Evolutionary conservation across 2,329 filamentous ascomycete species (phyloP).

Genomic region (Neofusicoccum parvum): DNA sequence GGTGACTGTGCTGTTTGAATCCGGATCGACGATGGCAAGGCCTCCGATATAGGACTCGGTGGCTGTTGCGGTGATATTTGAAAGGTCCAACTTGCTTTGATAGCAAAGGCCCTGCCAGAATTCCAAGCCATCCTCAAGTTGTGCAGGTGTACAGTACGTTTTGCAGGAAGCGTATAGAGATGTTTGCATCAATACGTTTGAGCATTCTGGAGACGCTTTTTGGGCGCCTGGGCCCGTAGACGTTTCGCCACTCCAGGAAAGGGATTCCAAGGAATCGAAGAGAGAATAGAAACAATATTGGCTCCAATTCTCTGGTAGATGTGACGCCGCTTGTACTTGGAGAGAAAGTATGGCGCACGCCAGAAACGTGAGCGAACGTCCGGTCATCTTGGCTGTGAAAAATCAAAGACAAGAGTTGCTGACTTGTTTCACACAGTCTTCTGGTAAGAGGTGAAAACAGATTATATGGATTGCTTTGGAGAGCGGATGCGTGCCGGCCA

Average conservation of each 20-base stretch:
- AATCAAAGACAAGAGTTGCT: no score
- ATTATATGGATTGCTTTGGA: no score
- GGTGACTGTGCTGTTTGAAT: background rate
- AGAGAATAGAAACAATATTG: slow-evolving; percentile 3
- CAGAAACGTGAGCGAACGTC: no score
- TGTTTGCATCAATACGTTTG: background rate
- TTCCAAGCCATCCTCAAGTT: background rate
- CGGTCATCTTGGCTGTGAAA: no score
- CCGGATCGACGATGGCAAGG: background rate
- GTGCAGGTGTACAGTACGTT: background rate
- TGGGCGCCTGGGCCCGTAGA: background rate
- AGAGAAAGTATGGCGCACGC: background rate
- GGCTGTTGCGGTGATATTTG: background rate
- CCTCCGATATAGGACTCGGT: background rate
- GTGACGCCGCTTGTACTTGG: background rate
- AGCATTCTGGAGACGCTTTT: background rate
- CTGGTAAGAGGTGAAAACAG: no score
- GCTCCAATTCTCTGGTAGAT: background rate
- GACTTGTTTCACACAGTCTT: no score
- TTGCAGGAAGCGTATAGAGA: slow-evolving; percentile 5
- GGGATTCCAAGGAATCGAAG: background rate
- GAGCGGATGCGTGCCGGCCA: no score
- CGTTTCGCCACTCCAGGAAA: background rate
- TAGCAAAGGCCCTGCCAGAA: slow-evolving; percentile 1
- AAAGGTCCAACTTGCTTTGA: background rate